A percentile compares a stretch with the other conserved stretches of the same genome.
These are phyloP conservation scores for Thelonectria blattea DNA, from an alignment of 2,329 filamentous ascomycete species.

Conservation along the genomic window DNA sequence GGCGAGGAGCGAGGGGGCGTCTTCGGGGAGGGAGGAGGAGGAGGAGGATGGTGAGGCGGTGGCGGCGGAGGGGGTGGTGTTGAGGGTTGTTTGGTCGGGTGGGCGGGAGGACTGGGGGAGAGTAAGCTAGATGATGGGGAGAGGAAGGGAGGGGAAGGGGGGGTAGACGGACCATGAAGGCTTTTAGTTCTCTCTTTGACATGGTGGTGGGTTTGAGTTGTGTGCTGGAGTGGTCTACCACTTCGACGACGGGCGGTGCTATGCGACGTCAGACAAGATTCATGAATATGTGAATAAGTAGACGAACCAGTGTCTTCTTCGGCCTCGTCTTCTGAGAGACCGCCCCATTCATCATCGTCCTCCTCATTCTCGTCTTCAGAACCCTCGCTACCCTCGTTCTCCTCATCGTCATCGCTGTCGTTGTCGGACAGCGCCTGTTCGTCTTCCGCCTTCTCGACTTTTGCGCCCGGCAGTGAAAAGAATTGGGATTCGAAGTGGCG, in stretches of 20 bases:
- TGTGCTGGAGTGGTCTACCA: conserved; percentile 64
- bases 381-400: conserved; percentile 35
- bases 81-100: conserved; percentile 45
- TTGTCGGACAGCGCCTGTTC: conserved; percentile 25
- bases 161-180: conserved; percentile 69
- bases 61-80: conserved; percentile 24
- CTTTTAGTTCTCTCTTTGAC: conserved; percentile 74
- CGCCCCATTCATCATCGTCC: conserved; percentile 14
- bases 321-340: conserved; percentile 22
- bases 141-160: neutral
- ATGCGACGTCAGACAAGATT: neutral
- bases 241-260: conserved; percentile 59
- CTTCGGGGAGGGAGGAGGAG: conserved; percentile 54
- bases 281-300: neutral
- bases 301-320: conserved; percentile 32
- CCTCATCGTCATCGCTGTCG: conserved; percentile 41
- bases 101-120: conserved; percentile 55
- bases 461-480: conserved; percentile 64
- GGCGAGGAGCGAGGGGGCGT: conserved; percentile 74
- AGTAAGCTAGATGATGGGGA: neutral
- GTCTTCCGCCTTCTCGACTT: conserved; percentile 36
- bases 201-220: conserved; percentile 50
- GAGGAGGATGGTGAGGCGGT: conserved; percentile 34
- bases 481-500: conserved; percentile 90
- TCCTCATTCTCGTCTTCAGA: conserved; percentile 47